A percentile compares a stretch with the other conserved stretches of the same genome.
These are phyloP conservation scores for Penicillium paradoxum DNA, from an alignment of 495 filamentous ascomycete species.

Conservation along the genomic window DNA sequence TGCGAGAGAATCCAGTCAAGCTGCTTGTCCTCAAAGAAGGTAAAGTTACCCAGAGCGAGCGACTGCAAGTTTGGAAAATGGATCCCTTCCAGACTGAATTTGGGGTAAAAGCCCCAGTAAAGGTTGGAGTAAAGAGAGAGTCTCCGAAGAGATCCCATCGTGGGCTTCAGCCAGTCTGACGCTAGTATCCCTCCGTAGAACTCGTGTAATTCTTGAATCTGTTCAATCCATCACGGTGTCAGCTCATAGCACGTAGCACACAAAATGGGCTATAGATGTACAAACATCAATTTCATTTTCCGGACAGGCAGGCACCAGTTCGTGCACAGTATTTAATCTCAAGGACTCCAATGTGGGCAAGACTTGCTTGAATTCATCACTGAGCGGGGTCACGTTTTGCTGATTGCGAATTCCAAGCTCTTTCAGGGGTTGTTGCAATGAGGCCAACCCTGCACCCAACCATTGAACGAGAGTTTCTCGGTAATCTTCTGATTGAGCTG, in stretches of 20 bases:
- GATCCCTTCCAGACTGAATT: conserved; percentile 8
- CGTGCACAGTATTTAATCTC: conserved; percentile 17
- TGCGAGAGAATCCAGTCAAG: conserved; percentile 27
- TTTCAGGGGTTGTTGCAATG: conserved; percentile 4
- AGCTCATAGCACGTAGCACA: not conserved
- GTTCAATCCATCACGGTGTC: not conserved
- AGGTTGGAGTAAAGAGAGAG: conserved; percentile 21
- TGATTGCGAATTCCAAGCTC: conserved; percentile 20
- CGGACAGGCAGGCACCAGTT: conserved; percentile 5
- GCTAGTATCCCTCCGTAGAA: conserved; percentile 12
- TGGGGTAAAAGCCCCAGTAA: conserved; percentile 24
- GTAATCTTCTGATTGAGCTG: conserved; percentile 4
- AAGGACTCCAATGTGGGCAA: conserved; percentile 9
- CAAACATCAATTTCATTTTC: conserved; percentile 16
- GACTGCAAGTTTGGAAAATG: conserved; percentile 23
- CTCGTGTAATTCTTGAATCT: conserved; percentile 1
- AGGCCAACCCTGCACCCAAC: conserved; percentile 3
- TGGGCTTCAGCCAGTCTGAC: conserved; percentile 22
- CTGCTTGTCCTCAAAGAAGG: conserved; percentile 24
- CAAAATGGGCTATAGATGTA: not conserved
- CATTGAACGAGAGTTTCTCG: conserved; percentile 11
- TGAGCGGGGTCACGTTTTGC: conserved; percentile 14
- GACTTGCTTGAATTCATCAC: conserved; percentile 1
- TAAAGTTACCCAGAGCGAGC: conserved; percentile 19
- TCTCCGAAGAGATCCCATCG: conserved; percentile 14